Evolutionary conservation across 1,284 basidiomycete genomes (phyloP), one percentile per base, ranked within the genome.

Genomic region (Pseudozyma hubeiensis): DNA sequence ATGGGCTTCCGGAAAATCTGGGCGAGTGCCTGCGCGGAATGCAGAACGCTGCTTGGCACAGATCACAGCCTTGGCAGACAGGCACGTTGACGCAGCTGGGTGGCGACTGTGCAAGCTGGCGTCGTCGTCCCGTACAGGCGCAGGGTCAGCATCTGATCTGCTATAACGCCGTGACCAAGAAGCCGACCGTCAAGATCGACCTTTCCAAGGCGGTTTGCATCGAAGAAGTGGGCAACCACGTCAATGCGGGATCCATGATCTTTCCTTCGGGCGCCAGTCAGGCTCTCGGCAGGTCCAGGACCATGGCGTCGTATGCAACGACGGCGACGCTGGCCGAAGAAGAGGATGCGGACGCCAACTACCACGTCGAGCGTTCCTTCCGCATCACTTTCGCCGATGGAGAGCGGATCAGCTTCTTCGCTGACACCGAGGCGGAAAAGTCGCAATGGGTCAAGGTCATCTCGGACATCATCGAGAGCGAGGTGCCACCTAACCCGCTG

Each of bases 71-170:
- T 83, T 75, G 80, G 68, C 71, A 76, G 53, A 91, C 95, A 84
- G 94, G 95, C n/a, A 91, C 90, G 0, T 85, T 99, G 78, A 99
- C 96, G 13, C 96, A 99, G 86, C 89, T 89, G 66, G 96, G 96
- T 5, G 96, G 94, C n/a, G 96, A 97, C 85, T 97, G 94, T 82
- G 56, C 16, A 74, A 96, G 92, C 11, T 97, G 94, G 90, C 90
- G 93, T 46, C 88, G 96, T 49, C 90, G 96, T 44, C 90, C 91
- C 64, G 89, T 97, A 70, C 90, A 94, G 45, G 88, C 97, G 7
- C 91, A 93, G 54, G 95, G 96, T 5, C 89, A 91, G 13, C 91
- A 89, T 77, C 87, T 98, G 47, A 89, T 98, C 48, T 94, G 95
- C 2, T 96, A 92, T 87, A 96, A 93, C 80, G 93, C 97, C 79